Evolutionary conservation across 1,284 basidiomycete species (phyloP), one percentile per base, ranked within the genome.

Genomic region (Polyporus tsugae): DNA sequence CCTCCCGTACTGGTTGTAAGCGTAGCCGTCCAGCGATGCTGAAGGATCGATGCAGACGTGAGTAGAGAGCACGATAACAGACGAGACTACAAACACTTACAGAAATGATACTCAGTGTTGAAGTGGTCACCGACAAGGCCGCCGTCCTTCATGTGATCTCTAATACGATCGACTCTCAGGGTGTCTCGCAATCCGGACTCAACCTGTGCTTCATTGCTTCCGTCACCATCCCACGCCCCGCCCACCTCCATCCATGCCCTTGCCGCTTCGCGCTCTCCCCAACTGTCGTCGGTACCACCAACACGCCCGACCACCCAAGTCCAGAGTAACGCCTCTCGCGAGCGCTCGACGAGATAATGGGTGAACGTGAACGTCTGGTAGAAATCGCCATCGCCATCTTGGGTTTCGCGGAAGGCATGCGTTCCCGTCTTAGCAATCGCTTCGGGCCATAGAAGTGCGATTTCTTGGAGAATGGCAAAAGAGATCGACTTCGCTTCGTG

Each of bases 321-420:
- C 83, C 83, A 84, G n/a, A 84, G 72, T 25, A 84, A 71, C 6
- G 80, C 80, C 73, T 84, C 83, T 10, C 82, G 75, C 63, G 80
- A 78, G n/a, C 82, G 76, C 73, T 83, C 82, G 52, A 83, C 77
- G 39, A 80, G 67, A 60, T 78, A 82, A 73, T 82, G 81, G 35
- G 77, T 75, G 60, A 78, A 74, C 25, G 78, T 64, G 75, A 81
- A 82, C 61, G 81, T 72, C 66, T 77, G 77, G 72, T 77, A 80
- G 42, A 76, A 74, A 73, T 79, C 81, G 63, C 77, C 78, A 61
- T 73, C 75, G 57, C 74, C 74, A 59, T 65, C 64, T 49, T 74
- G 70, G 58, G 77, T 79, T 72, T 77, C 79, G 66, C 80, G 80
- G 76, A 80, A 83, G 42, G 78, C 76, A 72, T 78, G 79, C 61